These are phyloP conservation scores for Lentinula novae-zelandiae DNA, from an alignment of 1,284 basidiomycete species.

Conservation along the genomic window DNA sequence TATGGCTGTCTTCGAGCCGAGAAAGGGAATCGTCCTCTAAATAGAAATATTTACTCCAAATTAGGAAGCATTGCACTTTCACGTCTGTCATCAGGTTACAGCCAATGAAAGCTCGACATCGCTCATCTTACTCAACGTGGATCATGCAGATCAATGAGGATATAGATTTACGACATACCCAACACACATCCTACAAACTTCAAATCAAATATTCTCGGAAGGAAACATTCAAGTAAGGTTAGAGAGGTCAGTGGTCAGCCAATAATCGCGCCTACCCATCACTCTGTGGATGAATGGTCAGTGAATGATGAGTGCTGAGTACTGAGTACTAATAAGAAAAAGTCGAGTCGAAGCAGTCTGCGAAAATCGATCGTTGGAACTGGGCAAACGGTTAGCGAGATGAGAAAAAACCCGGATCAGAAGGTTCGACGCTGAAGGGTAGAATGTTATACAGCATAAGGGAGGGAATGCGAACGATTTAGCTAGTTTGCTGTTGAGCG, in stretches of 20 bases:
- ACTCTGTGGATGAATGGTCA: background rate
- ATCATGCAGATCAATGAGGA: too few species aligned
- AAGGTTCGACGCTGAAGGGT: background rate
- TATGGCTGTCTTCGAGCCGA: background rate
- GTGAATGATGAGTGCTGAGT: background rate
- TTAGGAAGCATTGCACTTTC: background rate
- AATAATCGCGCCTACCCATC: background rate
- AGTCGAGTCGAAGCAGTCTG: background rate
- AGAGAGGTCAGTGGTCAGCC: background rate
- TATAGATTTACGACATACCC: too few species aligned
- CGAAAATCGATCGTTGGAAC: background rate
- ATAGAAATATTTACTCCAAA: background rate
- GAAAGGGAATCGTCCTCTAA: background rate
- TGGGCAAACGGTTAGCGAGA: background rate
- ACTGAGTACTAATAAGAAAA: too few species aligned
- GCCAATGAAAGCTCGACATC: too few species aligned
- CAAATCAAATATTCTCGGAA: too few species aligned
- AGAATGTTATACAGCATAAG: background rate
- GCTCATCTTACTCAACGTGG: too few species aligned
- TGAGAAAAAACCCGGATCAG: background rate
- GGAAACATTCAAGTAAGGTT: background rate
- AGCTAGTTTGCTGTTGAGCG: slow-evolving; percentile 63
- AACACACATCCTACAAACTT: too few species aligned
- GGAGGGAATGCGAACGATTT: slow-evolving; percentile 24
- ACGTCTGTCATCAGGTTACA: too few species aligned